Evolutionary conservation across 306 rosid genomes (phyloP).

Genomic region (Vigna hirtella): DNA sequence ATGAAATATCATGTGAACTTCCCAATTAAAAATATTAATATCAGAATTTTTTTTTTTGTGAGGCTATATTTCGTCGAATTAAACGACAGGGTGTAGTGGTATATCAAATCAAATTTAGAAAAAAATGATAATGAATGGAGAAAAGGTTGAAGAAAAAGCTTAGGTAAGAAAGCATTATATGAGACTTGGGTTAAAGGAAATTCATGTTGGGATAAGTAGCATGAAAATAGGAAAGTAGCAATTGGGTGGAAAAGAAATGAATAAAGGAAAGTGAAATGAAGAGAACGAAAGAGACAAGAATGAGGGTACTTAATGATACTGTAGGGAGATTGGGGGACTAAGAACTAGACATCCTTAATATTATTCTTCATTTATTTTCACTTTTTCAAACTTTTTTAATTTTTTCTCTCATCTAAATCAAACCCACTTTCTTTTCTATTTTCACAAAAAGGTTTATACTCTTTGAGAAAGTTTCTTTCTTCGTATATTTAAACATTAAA

Average conservation of each 20-base stretch:
- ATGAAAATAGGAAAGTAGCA: not conserved
- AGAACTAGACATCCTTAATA: slow-evolving; percentile 2
- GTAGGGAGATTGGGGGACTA: not conserved
- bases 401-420: too few relatives aligned
- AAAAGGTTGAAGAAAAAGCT: not conserved
- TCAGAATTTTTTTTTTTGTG: too few relatives aligned
- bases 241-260: not conserved
- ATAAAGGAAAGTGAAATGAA: slow-evolving; percentile 13
- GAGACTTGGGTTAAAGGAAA: not conserved
- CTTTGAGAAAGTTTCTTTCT: not conserved
- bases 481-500: not conserved
- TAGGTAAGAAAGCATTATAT: not conserved
- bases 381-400: too few relatives aligned
- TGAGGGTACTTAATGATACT: slow-evolving; percentile 20
- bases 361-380: too few relatives aligned
- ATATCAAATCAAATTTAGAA: too few relatives aligned
- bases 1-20: too few relatives aligned
- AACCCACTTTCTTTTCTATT: too few relatives aligned
- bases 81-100: not conserved
- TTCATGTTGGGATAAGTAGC: not conserved
- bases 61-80: too few relatives aligned
- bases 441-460: too few relatives aligned
- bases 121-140: too few relatives aligned
- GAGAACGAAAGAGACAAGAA: not conserved
- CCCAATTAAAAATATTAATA: too few relatives aligned